Evolutionary conservation across 768 basidiomycete genomes (phyloP), one percentile per base, ranked within the genome.

Genomic region (Lanmaoa pseudosensibilis): DNA sequence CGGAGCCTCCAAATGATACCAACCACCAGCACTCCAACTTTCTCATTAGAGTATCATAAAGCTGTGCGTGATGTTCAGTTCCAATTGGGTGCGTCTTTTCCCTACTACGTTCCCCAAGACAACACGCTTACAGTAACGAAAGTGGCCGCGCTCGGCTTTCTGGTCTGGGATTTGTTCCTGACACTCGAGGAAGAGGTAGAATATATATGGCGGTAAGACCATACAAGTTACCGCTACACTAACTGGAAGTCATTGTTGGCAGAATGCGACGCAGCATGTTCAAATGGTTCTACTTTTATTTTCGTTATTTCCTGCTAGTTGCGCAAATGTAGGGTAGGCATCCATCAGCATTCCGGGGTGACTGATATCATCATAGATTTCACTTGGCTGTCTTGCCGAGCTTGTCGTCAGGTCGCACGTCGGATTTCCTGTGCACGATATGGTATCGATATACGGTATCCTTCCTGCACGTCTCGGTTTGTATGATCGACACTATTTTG

Each of bases 191-290:
- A 55, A 13, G 74, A 72, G 45, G 55, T 65, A 0, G 66, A 66
- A 37, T 60, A 65, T 27, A 45, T 74, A n/a, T 75, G 74, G 72
- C 60, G 59, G 74, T 76, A 52, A 59, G 44, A 7, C 21, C n/a
- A 18, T 36, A 1, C 19, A 25, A 33, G 15, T n/a, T 19, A n/a
- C 7, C 21, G 5, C 3, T 9, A 7, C 15, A 9, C 16, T 15
- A 2, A 23, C 16, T 27, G 36, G 13, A 16, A 45, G 25, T 37
- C 33, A 41, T n/a, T n/a, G 4, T 41, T 38, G 12, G 19, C 47
- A 66, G 61, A 19, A 66, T 57, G 58, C 54, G 44, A 47, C 34
- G 23, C 6, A 54, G 46, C 37, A 6, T 43, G 27, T 43, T 37
- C 38, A 66, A 65, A 33, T 57, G 54, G 54, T 13, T 46, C 52